phyloP scores from a whole-genome alignment of 1,284 basidiomycete species.

The Naganishia liquefaciens region DNA sequence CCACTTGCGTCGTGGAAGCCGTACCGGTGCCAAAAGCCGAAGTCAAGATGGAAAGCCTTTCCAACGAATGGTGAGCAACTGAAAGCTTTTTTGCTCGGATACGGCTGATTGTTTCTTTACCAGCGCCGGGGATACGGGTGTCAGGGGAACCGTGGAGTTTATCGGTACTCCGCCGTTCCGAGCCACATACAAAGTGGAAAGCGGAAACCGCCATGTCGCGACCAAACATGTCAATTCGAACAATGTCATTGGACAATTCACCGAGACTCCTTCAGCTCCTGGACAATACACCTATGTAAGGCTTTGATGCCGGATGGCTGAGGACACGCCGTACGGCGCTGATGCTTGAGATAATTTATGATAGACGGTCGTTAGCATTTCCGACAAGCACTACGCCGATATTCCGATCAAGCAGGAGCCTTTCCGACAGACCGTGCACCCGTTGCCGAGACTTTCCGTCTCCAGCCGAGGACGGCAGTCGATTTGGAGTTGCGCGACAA shows the following conservation, averaged over 20 bases:
- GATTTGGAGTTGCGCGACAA: conserved; percentile 50
- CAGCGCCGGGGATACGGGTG: conserved; percentile 91
- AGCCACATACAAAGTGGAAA: conserved; percentile 17
- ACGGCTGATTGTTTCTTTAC: conserved; percentile 23
- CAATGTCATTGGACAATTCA: conserved; percentile 13
- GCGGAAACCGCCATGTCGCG: conserved; percentile 6
- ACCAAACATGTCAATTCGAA: conserved; percentile 16
- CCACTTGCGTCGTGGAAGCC: conserved; percentile 71
- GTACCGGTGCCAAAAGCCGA: conserved; percentile 74
- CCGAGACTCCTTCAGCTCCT: conserved; percentile 48
- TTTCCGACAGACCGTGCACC: conserved; percentile 84
- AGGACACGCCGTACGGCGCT: not conserved
- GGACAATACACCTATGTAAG: conserved; percentile 78
- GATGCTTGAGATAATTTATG: not conserved
- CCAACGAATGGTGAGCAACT: conserved; percentile 69
- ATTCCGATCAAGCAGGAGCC: conserved; percentile 68
- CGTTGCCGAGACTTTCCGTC: conserved; percentile 77
- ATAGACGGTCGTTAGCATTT: conserved; percentile 69
- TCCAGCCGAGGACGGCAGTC: conserved; percentile 34
- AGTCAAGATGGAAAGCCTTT: conserved; percentile 84
- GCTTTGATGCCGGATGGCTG: no score
- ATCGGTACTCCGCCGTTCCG: conserved; percentile 88
- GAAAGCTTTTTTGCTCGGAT: conserved; percentile 35
- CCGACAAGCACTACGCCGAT: conserved; percentile 80
- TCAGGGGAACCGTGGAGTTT: conserved; percentile 80